A percentile compares a stretch with the other conserved stretches of the same genome.
phyloP scores from a whole-genome alignment of 306 rosid genomes.

The Betula pendula region DNA sequence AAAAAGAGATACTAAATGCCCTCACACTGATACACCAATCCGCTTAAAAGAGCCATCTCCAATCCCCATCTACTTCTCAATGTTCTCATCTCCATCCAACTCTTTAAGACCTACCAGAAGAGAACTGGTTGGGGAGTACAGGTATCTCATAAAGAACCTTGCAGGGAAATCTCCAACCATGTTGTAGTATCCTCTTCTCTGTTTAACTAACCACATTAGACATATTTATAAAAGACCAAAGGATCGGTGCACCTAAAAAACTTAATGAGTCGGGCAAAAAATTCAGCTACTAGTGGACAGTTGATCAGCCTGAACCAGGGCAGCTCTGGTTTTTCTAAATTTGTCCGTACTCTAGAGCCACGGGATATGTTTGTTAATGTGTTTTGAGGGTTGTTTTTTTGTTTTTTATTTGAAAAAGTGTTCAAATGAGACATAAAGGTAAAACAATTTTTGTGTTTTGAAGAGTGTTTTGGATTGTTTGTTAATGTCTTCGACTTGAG shows the following conservation, averaged over 20 bases:
- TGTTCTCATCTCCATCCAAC: background rate
- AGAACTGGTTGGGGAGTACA: background rate
- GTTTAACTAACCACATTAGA: background rate
- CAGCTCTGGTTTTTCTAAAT: background rate
- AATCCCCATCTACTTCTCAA: background rate
- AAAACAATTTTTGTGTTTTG: too few relatives aligned
- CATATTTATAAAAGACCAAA: background rate
- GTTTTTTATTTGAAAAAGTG: too few relatives aligned
- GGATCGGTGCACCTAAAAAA: too few relatives aligned
- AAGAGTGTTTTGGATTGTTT: too few relatives aligned
- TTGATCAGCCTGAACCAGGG: background rate
- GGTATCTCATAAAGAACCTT: background rate
- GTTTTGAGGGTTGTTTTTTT: background rate
- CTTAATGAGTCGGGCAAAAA: too few relatives aligned
- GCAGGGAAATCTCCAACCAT: conserved; percentile 1
- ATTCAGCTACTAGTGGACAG: background rate
- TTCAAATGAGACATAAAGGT: too few relatives aligned
- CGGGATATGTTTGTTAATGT: background rate
- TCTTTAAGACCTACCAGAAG: background rate
- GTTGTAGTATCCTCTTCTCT: background rate
- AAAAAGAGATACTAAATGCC: background rate
- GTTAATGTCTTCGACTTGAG: too few relatives aligned
- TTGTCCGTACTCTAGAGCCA: too few relatives aligned
- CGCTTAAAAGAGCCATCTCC: background rate
- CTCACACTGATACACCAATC: background rate